phyloP scores from a whole-genome alignment of 1,284 basidiomycete genomes.

The Ceratobasidium theobromae region DNA sequence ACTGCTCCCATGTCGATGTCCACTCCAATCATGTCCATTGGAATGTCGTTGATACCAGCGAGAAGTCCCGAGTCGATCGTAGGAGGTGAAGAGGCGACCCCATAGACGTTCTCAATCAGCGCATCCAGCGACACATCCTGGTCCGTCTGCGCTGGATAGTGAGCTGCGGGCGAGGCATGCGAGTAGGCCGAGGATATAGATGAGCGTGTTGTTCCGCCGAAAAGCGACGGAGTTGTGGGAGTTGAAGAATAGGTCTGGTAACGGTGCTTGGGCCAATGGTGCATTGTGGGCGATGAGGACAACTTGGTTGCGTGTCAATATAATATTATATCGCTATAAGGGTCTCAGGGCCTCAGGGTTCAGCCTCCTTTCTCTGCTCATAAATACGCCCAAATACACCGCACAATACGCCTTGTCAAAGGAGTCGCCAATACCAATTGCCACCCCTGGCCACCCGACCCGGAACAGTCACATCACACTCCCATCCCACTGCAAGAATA shows the following conservation, averaged over 20 bases:
- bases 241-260: slow-evolving; percentile 6
- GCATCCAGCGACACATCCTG: slow-evolving; percentile 8
- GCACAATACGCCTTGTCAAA: too few relatives aligned
- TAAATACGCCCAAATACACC: too few relatives aligned
- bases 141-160: slow-evolving; percentile 14
- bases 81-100: slow-evolving; percentile 7
- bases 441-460: too few relatives aligned
- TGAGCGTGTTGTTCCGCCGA: slow-evolving; percentile 13
- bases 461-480: too few relatives aligned
- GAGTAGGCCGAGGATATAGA: slow-evolving; percentile 19
- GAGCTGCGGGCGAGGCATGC: slow-evolving; percentile 18
- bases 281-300: too few relatives aligned
- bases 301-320: too few relatives aligned
- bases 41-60: neutral
- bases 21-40: neutral
- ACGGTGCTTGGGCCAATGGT: too few relatives aligned
- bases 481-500: too few relatives aligned
- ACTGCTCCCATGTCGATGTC: slow-evolving; percentile 4
- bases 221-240: slow-evolving; percentile 8
- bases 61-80: slow-evolving; percentile 17
- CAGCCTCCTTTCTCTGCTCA: too few relatives aligned
- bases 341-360: too few relatives aligned
- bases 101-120: slow-evolving; percentile 14
- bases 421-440: too few relatives aligned
- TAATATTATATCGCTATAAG: too few relatives aligned